Conservation (phyloP, 1,284 basidiomycete genomes). For the Malassezia sympodialis region DNA sequence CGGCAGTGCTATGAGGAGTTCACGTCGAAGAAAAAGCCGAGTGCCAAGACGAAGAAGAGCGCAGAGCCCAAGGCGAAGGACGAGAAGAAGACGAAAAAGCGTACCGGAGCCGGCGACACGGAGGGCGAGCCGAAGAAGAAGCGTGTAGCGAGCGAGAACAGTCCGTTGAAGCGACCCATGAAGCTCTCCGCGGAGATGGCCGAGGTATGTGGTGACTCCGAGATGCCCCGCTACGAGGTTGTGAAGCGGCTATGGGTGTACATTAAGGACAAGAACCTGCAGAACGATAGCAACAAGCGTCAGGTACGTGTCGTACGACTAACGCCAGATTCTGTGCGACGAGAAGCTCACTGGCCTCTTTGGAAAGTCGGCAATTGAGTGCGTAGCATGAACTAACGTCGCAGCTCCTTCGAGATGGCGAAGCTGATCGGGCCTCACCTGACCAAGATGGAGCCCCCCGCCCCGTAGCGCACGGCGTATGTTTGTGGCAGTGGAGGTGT, state of each 20-base stretch:
- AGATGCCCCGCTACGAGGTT: conserved; percentile 71
- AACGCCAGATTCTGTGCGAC: conserved; percentile 66
- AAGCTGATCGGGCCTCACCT: conserved; percentile 44
- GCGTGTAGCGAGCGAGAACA: conserved; percentile 38
- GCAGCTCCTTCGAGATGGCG: conserved; percentile 46
- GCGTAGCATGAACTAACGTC: conserved; percentile 16
- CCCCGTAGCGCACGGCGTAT: background rate
- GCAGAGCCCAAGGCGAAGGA: conserved; percentile 13
- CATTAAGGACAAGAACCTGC: conserved; percentile 65
- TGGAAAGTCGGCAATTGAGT: conserved; percentile 62
- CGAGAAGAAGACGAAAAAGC: conserved; percentile 10
- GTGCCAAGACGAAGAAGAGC: conserved; percentile 3
- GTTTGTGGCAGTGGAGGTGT: background rate
- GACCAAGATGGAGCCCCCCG: conserved; percentile 24
- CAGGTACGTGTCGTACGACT: conserved; percentile 18
- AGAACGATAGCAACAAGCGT: conserved; percentile 67
- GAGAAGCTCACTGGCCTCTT: conserved; percentile 61
- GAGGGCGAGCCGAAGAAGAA: conserved; percentile 36
- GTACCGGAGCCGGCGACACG: conserved; percentile 17
- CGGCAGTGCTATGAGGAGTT: conserved; percentile 39
- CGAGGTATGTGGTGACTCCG: conserved; percentile 46
- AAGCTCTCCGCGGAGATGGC: conserved; percentile 34
- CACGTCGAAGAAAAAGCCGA: conserved; percentile 13
- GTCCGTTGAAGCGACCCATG: conserved; percentile 43
- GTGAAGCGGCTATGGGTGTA: conserved; percentile 77